Evolutionary conservation across 2,329 filamentous ascomycete species (phyloP).

Genomic region (Fusarium circinatum): DNA sequence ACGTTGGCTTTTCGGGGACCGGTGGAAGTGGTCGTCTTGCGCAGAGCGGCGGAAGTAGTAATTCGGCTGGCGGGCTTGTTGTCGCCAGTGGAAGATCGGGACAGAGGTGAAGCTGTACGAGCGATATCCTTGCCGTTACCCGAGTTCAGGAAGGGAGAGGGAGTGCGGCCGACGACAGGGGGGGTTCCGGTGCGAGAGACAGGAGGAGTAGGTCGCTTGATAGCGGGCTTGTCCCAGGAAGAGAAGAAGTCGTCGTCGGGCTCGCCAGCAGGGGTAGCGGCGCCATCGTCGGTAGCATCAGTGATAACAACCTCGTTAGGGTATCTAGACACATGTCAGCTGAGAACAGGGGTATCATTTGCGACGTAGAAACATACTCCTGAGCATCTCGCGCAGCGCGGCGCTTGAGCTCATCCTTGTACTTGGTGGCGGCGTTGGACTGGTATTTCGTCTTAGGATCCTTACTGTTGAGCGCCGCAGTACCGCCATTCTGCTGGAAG

Average conservation of each 20-base stretch:
- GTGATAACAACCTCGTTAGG: conserved; percentile 87
- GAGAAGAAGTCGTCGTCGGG: conserved; percentile 98
- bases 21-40: conserved; percentile 73
- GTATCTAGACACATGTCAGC: conserved; percentile 65
- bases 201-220: conserved; percentile 95
- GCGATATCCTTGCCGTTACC: conserved; percentile 76
- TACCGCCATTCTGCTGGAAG: conserved; percentile 96
- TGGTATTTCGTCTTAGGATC: conserved; percentile 97
- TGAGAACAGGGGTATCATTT: background rate
- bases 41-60: conserved; percentile 81
- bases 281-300: conserved; percentile 75
- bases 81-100: conserved; percentile 65
- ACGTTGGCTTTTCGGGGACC: conserved; percentile 85
- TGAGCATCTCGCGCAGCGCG: conserved; percentile 84
- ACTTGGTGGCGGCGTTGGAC: conserved; percentile 91
- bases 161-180: conserved; percentile 79
- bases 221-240: conserved; percentile 97
- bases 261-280: conserved; percentile 82
- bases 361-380: conserved; percentile 69
- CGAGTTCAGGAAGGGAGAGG: conserved; percentile 89
- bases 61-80: conserved; percentile 73
- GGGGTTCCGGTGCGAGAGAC: conserved; percentile 90
- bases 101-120: conserved; percentile 86
- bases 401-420: conserved; percentile 95
- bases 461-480: conserved; percentile 93